Evolutionary conservation across 495 filamentous ascomycete species (phyloP).

Genomic region (Hypomontagnella monticulosa): DNA sequence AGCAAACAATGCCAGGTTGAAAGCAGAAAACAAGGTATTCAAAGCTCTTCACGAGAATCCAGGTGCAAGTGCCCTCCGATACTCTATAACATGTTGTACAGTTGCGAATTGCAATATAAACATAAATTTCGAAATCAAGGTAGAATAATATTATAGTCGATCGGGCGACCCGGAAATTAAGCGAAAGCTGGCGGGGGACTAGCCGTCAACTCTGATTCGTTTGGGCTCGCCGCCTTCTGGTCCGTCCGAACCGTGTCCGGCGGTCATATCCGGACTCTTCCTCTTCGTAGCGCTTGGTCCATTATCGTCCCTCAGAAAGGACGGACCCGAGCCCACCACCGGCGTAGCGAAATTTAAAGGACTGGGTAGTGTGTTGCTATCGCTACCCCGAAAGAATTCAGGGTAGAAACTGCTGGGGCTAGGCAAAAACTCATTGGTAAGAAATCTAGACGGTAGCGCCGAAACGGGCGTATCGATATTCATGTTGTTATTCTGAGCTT

Average conservation of each 20-base stretch:
- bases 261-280: constrained; percentile 59
- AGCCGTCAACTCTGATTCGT: constrained; percentile 54
- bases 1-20: constrained; percentile 25
- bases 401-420: constrained; percentile 91
- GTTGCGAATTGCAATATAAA: constrained; percentile 24
- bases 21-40: constrained; percentile 38
- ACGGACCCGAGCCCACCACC: constrained; percentile 73
- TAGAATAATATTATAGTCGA: constrained; percentile 4
- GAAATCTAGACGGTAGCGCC: constrained; percentile 91
- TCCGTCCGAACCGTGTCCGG: constrained; percentile 45
- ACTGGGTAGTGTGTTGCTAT: constrained; percentile 86
- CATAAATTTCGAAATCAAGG: constrained; percentile 7
- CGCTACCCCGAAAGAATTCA: constrained; percentile 75
- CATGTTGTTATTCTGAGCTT: constrained; percentile 70
- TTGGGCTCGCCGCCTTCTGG: constrained; percentile 54
- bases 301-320: constrained; percentile 68
- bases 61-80: constrained; percentile 13
- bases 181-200: constrained; percentile 2
- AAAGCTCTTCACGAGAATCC: constrained; percentile 8
- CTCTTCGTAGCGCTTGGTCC: constrained; percentile 48
- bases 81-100: constrained; percentile 34
- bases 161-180: not conserved
- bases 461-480: constrained; percentile 97
- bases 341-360: constrained; percentile 93
- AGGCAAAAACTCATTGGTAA: constrained; percentile 83